phyloP scores from a whole-genome alignment of 2,329 filamentous ascomycete species.

The Penicillium rolfsii region DNA sequence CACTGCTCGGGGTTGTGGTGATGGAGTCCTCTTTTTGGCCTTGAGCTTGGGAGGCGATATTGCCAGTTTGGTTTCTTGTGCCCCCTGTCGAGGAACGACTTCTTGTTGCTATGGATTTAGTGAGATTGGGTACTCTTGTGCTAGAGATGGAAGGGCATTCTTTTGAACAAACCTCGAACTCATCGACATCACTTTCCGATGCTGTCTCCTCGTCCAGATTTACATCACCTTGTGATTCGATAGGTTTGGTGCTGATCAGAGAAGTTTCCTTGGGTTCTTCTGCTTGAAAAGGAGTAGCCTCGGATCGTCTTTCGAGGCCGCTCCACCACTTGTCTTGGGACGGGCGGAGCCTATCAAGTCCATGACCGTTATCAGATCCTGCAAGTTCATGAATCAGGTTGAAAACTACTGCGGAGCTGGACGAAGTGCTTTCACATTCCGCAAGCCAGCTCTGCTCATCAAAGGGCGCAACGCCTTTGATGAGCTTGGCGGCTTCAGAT shows the following conservation, averaged over 20 bases:
- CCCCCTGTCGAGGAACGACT: conserved; percentile 38
- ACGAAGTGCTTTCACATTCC: conserved; percentile 26
- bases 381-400: conserved; percentile 34
- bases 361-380: conserved; percentile 10
- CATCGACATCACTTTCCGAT: conserved; percentile 37
- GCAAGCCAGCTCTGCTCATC: conserved; percentile 53
- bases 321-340: conserved; percentile 42
- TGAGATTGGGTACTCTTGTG: conserved; percentile 10
- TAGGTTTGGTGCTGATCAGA: neutral
- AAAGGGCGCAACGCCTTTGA: conserved; percentile 60
- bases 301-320: conserved; percentile 21
- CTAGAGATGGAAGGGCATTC: neutral
- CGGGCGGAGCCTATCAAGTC: conserved; percentile 21
- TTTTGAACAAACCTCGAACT: conserved; percentile 42
- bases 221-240: conserved; percentile 3
- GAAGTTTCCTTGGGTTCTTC: neutral
- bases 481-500: conserved; percentile 56
- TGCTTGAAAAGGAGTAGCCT: conserved; percentile 8
- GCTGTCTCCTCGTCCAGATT: conserved; percentile 30
- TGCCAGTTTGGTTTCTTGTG: conserved; percentile 12
- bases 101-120: conserved; percentile 38
- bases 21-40: conserved; percentile 11
- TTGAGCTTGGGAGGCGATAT: conserved; percentile 6
- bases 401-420: conserved; percentile 23
- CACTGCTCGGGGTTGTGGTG: conserved; percentile 16